Base-by-base conservation (phyloP, 768 basidiomycete genomes). In the Amanita phalloides region DNA sequence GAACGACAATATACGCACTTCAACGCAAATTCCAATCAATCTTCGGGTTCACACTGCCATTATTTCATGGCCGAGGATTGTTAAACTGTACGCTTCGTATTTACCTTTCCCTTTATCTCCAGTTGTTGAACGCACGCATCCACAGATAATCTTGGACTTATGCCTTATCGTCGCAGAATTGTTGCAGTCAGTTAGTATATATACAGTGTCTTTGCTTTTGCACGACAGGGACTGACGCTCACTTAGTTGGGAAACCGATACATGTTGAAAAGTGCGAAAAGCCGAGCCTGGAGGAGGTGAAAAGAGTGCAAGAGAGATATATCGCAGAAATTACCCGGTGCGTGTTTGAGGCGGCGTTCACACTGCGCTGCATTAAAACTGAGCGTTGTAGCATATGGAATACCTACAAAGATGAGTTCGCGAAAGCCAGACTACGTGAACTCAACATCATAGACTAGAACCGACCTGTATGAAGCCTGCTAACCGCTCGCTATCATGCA, bases 51-150 rank as follows among this genome's bases (percentile, higher is more conserved):
- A 99, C 95, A 0, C 68, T 99, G 9, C 95, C 96, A 0, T 69
- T 99, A n/a, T 99, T 99, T 68, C 95, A 96, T 63, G 96, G 96
- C 2, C 74, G 96, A 54, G 95, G 95, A 10, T 66, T 99, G 50
- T 74, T 98, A 56, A 99, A 98, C 66, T 99, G 94, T 93, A 57
- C 25, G 83, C 60, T 36, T 23, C 30, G 32, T 41, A 23, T 36
- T 17, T 17, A 3, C 10, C 28, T 32, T 2, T 32, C 43, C 53
- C 45, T 11, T 51, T 9, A 21, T 4, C 17, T 3, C 13, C 11
- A 10, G 30, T 35, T 28, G 46, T 25, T 25, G 21, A 39, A 53
- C 14, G 20, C 28, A 38, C 51, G 10, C 45, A 4, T 23, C 14
- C 17, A 3, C 60, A 95, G 94, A 99, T 68, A 97, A 92, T 60